These are phyloP conservation scores for Suillus discolor DNA, from an alignment of 768 basidiomycete genomes.

Conservation along the genomic window DNA sequence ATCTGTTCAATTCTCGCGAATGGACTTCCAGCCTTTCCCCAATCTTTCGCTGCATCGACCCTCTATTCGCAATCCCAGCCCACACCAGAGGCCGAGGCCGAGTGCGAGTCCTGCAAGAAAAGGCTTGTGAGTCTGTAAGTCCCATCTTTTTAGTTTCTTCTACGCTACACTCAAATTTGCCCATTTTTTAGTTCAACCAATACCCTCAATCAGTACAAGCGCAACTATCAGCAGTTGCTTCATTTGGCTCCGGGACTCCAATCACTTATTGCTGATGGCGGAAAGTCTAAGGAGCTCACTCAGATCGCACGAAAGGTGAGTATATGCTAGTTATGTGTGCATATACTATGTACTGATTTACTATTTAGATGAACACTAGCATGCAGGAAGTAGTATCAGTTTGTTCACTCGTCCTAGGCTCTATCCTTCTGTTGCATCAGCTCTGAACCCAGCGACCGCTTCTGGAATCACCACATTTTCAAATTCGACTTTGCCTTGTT, in stretches of 20 bases:
- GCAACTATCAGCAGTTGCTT: constrained; percentile 2
- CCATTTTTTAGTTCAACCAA: background rate
- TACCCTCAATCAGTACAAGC: background rate
- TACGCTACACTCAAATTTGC: background rate
- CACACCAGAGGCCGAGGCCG: background rate
- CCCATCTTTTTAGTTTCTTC: background rate
- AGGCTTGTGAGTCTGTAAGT: constrained; percentile 2
- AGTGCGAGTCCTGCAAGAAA: background rate
- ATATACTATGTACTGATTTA: background rate
- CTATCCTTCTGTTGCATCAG: no score
- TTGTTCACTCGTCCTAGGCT: no score
- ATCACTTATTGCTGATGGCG: background rate
- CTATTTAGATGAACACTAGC: no score
- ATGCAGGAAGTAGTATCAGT: no score
- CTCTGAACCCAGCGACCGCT: no score
- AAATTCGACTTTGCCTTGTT: no score
- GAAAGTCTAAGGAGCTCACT: background rate
- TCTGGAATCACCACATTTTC: no score
- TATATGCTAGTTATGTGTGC: background rate
- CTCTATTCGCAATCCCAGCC: no score
- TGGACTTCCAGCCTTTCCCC: no score
- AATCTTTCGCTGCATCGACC: no score
- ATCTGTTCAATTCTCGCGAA: no score
- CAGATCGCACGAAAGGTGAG: background rate
- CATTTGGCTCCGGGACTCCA: background rate